Evolutionary conservation across 768 basidiomycete genomes (phyloP), one percentile per base, ranked within the genome.

Genomic region (Coprinopsis sp.): DNA sequence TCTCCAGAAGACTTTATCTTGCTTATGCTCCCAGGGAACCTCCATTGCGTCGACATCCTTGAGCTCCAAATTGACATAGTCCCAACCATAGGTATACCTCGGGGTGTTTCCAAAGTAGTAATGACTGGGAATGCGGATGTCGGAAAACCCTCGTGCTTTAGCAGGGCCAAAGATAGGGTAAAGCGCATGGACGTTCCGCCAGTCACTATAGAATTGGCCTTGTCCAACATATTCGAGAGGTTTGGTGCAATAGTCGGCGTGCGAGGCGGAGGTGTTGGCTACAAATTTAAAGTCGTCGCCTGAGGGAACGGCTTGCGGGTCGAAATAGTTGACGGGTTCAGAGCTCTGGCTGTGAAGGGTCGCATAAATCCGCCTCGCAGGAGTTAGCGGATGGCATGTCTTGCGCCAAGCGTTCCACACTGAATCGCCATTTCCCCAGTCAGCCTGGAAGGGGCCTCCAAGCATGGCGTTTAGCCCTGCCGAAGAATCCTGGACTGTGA

Each of bases 151-250:
- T 24, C 68, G 66, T 0, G 81, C 81, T 57, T 87, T 91, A 1
- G 88, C 85, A 1, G 91, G 90, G 0, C 88, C 91, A 64, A 95
- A 84, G 30, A 95, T 77, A 6, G 92, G 92, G 64, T 86, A 91
- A 27, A 91, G 71, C 1, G 77, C 76, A 12, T 83, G 77, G 46
- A 93, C 81, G 0, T 83, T 87, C 19, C 91, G 72, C 84, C 87
- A 92, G 64, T 95, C 91, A 18, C 87, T 88, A 74, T 91, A 95
- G 66, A 92, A 93, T 61, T 88, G 89, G 7, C 91, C 90, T 55
- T 94, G 92, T 27, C 76, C 73, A 55, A 84, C 80, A 54, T 82
- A 89, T 19, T 83, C 82, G 69, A 84, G 85, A 0, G 91, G 90
- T 29, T 78, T 69, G 37, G 66, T 61, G 63, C 92, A 95, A 57